A percentile compares a stretch with the other conserved stretches of the same genome.
phyloP scores from a whole-genome alignment of 2,329 filamentous ascomycete genomes.

The Metarhizium guizhouense region DNA sequence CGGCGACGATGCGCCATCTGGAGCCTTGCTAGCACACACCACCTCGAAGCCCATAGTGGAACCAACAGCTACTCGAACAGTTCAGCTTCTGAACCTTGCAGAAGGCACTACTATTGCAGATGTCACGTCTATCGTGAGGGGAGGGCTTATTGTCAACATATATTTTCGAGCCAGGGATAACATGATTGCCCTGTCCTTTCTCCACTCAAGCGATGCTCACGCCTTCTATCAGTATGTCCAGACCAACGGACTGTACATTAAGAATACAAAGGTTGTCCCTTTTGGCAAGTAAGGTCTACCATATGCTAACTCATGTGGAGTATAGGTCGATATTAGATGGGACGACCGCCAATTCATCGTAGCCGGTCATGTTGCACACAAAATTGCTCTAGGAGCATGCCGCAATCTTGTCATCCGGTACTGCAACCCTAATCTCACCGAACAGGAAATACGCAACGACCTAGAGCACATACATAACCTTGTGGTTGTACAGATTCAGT shows the following conservation, averaged over 20 bases:
- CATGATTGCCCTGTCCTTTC: slow-evolving; percentile 59
- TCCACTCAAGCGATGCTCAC: slow-evolving; percentile 51
- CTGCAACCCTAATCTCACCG: slow-evolving; percentile 49
- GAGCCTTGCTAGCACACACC: background rate
- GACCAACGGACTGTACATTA: slow-evolving; percentile 58
- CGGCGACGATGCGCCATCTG: background rate
- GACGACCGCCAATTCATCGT: slow-evolving; percentile 61
- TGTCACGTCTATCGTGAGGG: slow-evolving; percentile 54
- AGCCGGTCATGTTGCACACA: slow-evolving; percentile 51
- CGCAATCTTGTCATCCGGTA: slow-evolving; percentile 65
- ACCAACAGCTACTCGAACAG: slow-evolving; percentile 40
- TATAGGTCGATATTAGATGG: slow-evolving; percentile 61
- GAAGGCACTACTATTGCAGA: slow-evolving; percentile 56
- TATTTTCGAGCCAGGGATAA: slow-evolving; percentile 51
- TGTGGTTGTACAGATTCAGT: slow-evolving; percentile 56
- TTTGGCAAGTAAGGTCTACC: slow-evolving; percentile 25
- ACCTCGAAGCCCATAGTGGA: slow-evolving; percentile 12
- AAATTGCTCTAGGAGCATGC: slow-evolving; percentile 57
- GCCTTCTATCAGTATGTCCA: slow-evolving; percentile 58
- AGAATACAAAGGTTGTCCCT: slow-evolving; percentile 44
- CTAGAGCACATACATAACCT: slow-evolving; percentile 78
- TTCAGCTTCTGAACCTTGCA: slow-evolving; percentile 55
- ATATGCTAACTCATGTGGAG: background rate
- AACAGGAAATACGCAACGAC: slow-evolving; percentile 57
- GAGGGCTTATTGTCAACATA: slow-evolving; percentile 62